A percentile compares a stretch with the other conserved stretches of the same genome.
Evolutionary conservation across 2,329 filamentous ascomycete species (phyloP).

Genomic region (Periconia sp.): DNA sequence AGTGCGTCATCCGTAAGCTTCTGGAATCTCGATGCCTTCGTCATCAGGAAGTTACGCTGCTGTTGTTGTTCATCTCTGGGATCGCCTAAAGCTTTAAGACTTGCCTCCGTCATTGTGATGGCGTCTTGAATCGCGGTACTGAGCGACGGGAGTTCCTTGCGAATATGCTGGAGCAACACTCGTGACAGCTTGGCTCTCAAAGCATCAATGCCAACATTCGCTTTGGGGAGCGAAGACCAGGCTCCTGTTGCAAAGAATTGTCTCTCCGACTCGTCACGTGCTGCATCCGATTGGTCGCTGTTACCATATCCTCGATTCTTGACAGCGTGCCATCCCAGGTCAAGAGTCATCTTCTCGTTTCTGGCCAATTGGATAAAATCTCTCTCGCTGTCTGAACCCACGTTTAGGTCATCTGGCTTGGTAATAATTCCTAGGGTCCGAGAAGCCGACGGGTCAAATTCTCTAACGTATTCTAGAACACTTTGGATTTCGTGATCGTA

Average conservation of each 20-base stretch:
- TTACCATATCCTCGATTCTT: slow-evolving; percentile 39
- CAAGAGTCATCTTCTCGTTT: slow-evolving; percentile 38
- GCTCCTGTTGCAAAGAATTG: slow-evolving; percentile 28
- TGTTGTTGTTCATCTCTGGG: slow-evolving; percentile 24
- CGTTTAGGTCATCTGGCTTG: slow-evolving; percentile 47
- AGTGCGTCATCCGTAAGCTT: slow-evolving; percentile 26
- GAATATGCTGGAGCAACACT: slow-evolving; percentile 41
- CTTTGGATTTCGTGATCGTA: slow-evolving; percentile 50
- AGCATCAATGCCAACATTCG: slow-evolving; percentile 36
- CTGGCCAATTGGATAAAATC: slow-evolving; percentile 32
- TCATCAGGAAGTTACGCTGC: slow-evolving; percentile 28
- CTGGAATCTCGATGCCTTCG: slow-evolving; percentile 26
- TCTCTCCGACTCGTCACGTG: slow-evolving; percentile 33
- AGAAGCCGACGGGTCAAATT: slow-evolving; percentile 5
- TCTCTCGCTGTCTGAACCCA: slow-evolving; percentile 30
- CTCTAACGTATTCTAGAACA: slow-evolving; percentile 33
- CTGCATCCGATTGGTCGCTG: slow-evolving; percentile 16
- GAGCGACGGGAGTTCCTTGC: slow-evolving; percentile 31
- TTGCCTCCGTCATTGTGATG: slow-evolving; percentile 14
- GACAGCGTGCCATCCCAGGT: slow-evolving; percentile 48
- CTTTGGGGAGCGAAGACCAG: slow-evolving; percentile 21
- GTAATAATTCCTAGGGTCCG: slow-evolving; percentile 55
- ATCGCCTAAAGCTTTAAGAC: slow-evolving; percentile 23
- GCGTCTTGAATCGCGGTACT: slow-evolving; percentile 22
- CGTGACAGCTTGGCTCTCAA: slow-evolving; percentile 34